Base-by-base conservation (phyloP, 495 filamentous ascomycete genomes). In the Xylaria sp. region DNA sequence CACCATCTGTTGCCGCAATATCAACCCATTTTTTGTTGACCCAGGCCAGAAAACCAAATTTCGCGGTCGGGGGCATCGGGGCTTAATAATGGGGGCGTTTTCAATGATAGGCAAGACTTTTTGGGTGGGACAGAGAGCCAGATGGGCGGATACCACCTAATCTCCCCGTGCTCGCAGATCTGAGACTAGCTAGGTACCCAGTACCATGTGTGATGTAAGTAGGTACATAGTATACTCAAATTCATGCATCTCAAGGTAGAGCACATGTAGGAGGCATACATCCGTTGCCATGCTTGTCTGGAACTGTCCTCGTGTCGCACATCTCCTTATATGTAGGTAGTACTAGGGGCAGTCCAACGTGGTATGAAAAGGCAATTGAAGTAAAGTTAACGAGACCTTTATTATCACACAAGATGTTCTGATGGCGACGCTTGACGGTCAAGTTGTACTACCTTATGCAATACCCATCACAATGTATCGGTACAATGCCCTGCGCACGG, bases 111-210 rank as follows among this genome's bases (percentile, higher is more conserved):
- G 5, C n/a, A n/a, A n/a, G n/a, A n/a, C n/a, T n/a, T 5, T 19
- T 31, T 31, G 15, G 44, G 33, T 50, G 63, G 33, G 63, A 53
- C 33, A 48, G 62, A 11, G 40, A 8, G 35, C 64, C 35, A 67
- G 64, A 67, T 55, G 64, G 64, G 7, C 48, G 64, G 63, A 67
- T 55, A 64, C 59, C 21, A 67, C 64, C 14, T 50, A 66, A 65
- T 65, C 62, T 66, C 44, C 9, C 24, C 35, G 29, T 67, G 31
- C 64, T 11, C n/a, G 48, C 2, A 35, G 57, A 59, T 59, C 57
- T 59, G 57, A 59, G 57, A 37, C 57, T 31, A 19, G 5, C 0
- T 3, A 14, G 21, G 43, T 50, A 50, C 46, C 8, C 2, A 4
- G 46, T 50, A 50, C 46, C 1, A 8, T 21, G 4, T 15, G 17